Conservation (phyloP, 352 stramenopile species). For the Globisporangium polare region DNA sequence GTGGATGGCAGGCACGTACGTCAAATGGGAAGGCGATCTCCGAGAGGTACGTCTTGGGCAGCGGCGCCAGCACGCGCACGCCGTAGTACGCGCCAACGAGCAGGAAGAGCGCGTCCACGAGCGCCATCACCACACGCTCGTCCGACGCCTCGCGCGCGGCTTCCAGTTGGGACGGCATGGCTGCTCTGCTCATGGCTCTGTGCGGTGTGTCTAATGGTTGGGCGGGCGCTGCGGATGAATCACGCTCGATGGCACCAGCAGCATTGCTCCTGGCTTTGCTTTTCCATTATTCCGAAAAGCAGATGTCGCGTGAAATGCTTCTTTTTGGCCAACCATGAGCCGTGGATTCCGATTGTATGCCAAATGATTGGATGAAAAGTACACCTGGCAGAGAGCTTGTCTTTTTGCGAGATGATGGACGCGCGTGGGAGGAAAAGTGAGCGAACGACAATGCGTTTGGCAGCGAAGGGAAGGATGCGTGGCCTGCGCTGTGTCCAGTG, state of each 20-base stretch:
- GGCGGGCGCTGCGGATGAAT: not conserved
- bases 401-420: not conserved
- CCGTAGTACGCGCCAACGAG: slow-evolving; percentile 51
- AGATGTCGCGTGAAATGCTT: no score
- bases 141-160: slow-evolving; percentile 11
- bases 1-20: slow-evolving; percentile 24
- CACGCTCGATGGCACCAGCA: not conserved
- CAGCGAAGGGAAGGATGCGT: no score
- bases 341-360: no score
- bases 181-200: not conserved
- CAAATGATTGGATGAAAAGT: no score
- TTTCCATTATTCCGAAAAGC: not conserved
- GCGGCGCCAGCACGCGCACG: slow-evolving; percentile 40
- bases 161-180: not conserved
- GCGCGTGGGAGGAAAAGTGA: no score
- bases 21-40: slow-evolving; percentile 74
- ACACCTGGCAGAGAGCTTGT: no score
- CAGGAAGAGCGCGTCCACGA: slow-evolving; percentile 40
- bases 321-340: no score
- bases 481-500: no score
- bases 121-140: slow-evolving; percentile 9
- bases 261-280: not conserved
- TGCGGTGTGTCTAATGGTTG: not conserved
- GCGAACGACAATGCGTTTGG: no score
- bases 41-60: slow-evolving; percentile 73